Evolutionary conservation across 2,329 filamentous ascomycete genomes (phyloP), one percentile per base, ranked within the genome.

Genomic region (Claviceps sp.): DNA sequence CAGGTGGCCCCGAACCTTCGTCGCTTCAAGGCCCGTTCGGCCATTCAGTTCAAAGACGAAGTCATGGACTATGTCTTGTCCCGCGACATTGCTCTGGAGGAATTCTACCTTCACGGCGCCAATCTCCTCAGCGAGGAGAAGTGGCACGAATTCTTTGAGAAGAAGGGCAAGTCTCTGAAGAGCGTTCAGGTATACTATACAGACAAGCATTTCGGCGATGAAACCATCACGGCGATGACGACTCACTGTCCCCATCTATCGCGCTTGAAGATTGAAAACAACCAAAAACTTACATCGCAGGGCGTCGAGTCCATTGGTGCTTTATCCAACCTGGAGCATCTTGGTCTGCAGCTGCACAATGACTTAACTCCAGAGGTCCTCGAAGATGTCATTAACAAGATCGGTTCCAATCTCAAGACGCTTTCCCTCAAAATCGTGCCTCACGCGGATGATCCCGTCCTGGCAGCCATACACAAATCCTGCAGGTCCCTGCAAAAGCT

Each of bases 31-130:
- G 71, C 95, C 11, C 82, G 85, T 47, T 91, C 90, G 60, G 88
- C 84, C n/a, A 86, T 93, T 48, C 90, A 95, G 62, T 85, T 96
- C 73, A 95, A 95, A 66, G 86, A 96, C 60, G 74, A 75, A 40
- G 85, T 89, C 43, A 77, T 96, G 66, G 79, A 88, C 50, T 95
- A 91, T 64, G 78, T 96, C 61, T 72, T 87, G 20, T 81, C 82
- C 51, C 85, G 87, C 47, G 77, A 85, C 48, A 77, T 80, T 48
- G 68, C 77, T 8, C 72, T 96, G n/a, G 78, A 82, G 54, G 76
- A 80, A 52, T 73, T 97, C 44, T 86, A 88, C 56, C 75, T 97
- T 0, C 84, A 93, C 56, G 87, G 88, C 11, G 82, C 88, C 9
- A 97, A 95, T 58, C 78, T 97, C 1, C 72, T 97, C 16, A 82